Conservation (phyloP, 441 rosid genomes). For the Metrosideros polymorpha region DNA sequence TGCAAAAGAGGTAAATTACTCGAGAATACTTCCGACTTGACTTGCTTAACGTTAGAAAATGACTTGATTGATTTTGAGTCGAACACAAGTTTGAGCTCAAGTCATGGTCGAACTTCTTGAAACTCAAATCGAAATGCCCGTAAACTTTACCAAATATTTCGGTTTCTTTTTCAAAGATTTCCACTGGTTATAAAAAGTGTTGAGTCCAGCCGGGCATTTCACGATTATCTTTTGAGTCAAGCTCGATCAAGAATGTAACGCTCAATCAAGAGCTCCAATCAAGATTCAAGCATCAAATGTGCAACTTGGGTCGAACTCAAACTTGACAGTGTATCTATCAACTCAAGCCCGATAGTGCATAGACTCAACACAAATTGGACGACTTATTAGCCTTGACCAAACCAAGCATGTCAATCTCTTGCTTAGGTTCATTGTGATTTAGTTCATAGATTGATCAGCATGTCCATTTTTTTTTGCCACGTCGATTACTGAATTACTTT, state of each 20-base stretch:
- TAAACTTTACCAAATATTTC: not conserved
- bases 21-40: not conserved
- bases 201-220: not conserved
- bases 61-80: not conserved
- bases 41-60: not conserved
- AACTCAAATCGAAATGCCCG: not conserved
- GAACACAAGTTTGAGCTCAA: not conserved
- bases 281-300: not conserved
- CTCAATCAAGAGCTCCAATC: not conserved
- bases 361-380: not conserved
- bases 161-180: not conserved
- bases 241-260: not conserved
- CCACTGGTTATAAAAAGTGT: not conserved
- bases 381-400: not conserved
- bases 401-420: not conserved
- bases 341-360: not conserved
- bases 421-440: not conserved
- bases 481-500: no score
- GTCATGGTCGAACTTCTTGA: not conserved
- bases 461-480: not conserved
- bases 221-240: not conserved
- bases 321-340: not conserved
- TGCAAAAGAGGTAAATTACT: not conserved
- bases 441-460: not conserved
- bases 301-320: not conserved